Evolutionary conservation across 1,139 yeast genomes (phyloP).

Genomic region (Yamadazyma diospyri): DNA sequence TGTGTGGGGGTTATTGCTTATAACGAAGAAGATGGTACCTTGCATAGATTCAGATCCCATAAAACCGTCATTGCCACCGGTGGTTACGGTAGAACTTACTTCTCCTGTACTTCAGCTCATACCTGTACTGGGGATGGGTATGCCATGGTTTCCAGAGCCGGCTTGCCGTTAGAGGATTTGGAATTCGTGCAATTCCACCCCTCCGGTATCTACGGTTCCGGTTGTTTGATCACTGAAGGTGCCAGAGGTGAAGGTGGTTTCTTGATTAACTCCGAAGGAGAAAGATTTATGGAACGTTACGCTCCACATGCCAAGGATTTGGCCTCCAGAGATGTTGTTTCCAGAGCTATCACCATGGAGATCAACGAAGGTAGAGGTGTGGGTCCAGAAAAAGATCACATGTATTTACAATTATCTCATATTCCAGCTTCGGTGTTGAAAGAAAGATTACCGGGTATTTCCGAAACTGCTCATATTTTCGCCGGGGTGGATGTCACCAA

Average conservation of each 20-base stretch:
- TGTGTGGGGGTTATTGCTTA: conserved; percentile 97
- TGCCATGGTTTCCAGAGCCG: conserved; percentile 98
- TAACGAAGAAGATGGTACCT: conserved; percentile 98
- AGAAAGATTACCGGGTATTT: conserved; percentile 98
- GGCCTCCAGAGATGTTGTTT: conserved; percentile 97
- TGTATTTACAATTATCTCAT: conserved; percentile 90
- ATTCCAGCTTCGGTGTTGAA: conserved; percentile 87
- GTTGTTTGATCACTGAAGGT: conserved; percentile 98
- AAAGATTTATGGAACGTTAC: conserved; percentile 98
- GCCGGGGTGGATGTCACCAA: conserved; percentile 99
- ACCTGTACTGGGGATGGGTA: conserved; percentile 99
- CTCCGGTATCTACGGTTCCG: conserved; percentile 98
- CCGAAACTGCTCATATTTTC: conserved; percentile 96
- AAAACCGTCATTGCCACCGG: conserved; percentile 97
- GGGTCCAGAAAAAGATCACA: conserved; percentile 93
- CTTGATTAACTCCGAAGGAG: conserved; percentile 95
- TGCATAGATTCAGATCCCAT: conserved; percentile 96
- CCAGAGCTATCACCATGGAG: conserved; percentile 97
- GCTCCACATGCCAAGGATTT: conserved; percentile 98
- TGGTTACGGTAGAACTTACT: conserved; percentile 98
- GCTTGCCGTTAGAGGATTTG: conserved; percentile 94
- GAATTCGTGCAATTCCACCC: conserved; percentile 99
- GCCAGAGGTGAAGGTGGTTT: conserved; percentile 99
- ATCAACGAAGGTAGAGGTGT: conserved; percentile 99
- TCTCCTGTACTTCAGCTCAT: conserved; percentile 98